A percentile compares a stretch with the other conserved stretches of the same genome.
Evolutionary conservation across 2,329 filamentous ascomycete species (phyloP).

Genomic region (Diplodia corticola): DNA sequence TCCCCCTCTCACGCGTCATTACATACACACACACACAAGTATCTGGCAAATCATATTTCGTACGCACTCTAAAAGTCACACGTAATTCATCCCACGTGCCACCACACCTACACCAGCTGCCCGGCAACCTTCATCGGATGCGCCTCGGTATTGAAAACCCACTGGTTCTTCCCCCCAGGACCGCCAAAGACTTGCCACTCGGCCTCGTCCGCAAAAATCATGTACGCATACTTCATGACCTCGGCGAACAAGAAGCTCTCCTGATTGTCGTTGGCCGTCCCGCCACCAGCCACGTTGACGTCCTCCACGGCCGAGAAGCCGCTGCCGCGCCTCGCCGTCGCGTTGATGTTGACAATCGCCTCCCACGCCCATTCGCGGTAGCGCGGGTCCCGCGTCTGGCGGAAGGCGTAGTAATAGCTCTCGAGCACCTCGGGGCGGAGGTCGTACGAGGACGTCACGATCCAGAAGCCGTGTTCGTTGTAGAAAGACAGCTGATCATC

Average conservation of each 20-base stretch:
- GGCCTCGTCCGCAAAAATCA: slow-evolving; percentile 66
- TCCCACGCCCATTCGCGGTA: slow-evolving; percentile 87
- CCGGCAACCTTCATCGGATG: slow-evolving; percentile 57
- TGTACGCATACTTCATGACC: slow-evolving; percentile 79
- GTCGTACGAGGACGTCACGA: slow-evolving; percentile 61
- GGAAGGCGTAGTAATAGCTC: slow-evolving; percentile 83
- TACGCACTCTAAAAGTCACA: too few species aligned
- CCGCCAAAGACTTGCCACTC: slow-evolving; percentile 57
- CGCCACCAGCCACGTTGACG: slow-evolving; percentile 65
- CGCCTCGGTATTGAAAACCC: slow-evolving; percentile 66
- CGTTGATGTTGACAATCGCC: slow-evolving; percentile 68
- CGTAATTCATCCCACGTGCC: too few species aligned
- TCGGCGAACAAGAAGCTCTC: slow-evolving; percentile 90
- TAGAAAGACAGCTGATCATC: slow-evolving; percentile 57
- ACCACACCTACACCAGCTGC: slow-evolving; percentile 12
- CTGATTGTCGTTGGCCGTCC: slow-evolving; percentile 67
- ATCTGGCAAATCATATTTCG: too few species aligned
- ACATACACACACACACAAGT: too few species aligned
- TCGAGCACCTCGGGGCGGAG: slow-evolving; percentile 82
- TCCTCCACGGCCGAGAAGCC: slow-evolving; percentile 68
- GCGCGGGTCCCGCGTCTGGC: slow-evolving; percentile 70
- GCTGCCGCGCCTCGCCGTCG: slow-evolving; percentile 61
- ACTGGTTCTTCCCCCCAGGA: slow-evolving; percentile 51
- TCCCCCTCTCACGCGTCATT: too few species aligned
- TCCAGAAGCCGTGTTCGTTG: slow-evolving; percentile 69